A percentile compares a stretch with the other conserved stretches of the same genome.
Evolutionary conservation across 2,329 filamentous ascomycete species (phyloP).

Genomic region (Cadophora luteo-olivacea): DNA sequence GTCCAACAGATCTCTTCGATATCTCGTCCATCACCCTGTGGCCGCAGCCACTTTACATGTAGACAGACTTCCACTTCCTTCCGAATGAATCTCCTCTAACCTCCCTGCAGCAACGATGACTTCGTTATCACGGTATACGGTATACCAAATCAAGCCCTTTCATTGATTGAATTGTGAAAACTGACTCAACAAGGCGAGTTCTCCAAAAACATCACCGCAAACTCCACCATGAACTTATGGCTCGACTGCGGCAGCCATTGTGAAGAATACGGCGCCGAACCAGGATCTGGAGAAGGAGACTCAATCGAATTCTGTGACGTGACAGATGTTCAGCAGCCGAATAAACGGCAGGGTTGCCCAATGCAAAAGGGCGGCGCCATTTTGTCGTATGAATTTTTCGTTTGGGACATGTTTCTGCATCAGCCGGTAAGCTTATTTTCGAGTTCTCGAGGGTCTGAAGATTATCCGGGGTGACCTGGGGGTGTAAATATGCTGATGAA

Average conservation of each 20-base stretch:
- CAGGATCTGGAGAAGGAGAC: neutral
- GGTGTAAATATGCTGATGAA: neutral
- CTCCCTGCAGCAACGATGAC: neutral
- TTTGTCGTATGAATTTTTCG: neutral
- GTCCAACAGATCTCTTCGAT: neutral
- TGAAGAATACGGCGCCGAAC: neutral
- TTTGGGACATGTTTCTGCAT: constrained; percentile 4
- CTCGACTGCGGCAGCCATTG: constrained; percentile 9
- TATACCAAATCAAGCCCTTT: neutral
- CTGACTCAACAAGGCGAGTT: neutral
- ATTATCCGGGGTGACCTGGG: too few relatives aligned
- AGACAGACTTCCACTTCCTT: neutral
- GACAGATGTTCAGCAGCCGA: constrained; percentile 3
- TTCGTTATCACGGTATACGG: neutral
- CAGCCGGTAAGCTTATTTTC: neutral
- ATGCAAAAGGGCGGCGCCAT: constrained; percentile 6
- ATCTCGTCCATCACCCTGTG: neutral
- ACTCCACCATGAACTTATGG: neutral
- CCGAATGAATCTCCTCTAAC: neutral
- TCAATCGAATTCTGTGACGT: neutral
- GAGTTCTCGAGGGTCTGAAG: neutral
- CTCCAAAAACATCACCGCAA: constrained; percentile 5
- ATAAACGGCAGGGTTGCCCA: neutral
- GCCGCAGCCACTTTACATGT: constrained; percentile 9
- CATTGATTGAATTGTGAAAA: too few relatives aligned